Conservation (phyloP, 768 basidiomycete genomes). For the Mrakia frigida region DNA sequence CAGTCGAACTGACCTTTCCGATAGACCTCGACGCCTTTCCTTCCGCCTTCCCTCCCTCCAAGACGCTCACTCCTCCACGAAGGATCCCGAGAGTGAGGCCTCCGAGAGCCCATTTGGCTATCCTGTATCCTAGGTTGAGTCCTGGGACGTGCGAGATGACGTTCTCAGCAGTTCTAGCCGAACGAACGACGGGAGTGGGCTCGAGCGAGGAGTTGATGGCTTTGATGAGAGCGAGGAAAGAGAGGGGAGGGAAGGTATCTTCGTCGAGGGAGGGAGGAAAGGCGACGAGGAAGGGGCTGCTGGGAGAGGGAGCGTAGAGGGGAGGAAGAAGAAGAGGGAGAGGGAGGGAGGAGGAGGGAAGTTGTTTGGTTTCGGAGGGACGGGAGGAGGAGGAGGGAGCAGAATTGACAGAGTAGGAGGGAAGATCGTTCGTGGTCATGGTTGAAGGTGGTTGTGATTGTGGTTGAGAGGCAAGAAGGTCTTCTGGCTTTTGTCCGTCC, state of each 20-base stretch:
- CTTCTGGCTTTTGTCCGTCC: too few relatives aligned
- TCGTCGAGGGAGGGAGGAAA: background rate
- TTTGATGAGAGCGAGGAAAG: background rate
- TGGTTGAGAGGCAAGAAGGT: background rate
- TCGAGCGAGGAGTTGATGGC: background rate
- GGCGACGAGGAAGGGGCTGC: background rate
- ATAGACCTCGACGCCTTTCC: background rate
- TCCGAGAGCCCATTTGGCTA: background rate
- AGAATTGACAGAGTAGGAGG: background rate
- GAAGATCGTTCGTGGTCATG: background rate
- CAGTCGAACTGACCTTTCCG: background rate
- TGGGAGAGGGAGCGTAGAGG: background rate
- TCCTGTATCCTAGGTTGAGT: background rate
- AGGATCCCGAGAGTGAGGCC: background rate
- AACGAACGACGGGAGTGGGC: background rate
- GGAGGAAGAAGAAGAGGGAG: background rate
- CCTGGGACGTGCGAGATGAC: background rate
- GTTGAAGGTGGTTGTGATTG: background rate
- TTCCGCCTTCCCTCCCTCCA: background rate
- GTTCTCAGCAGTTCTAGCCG: background rate
- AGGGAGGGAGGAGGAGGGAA: background rate
- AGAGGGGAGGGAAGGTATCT: background rate
- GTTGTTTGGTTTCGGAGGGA: background rate
- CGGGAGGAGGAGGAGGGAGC: background rate
- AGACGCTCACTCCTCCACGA: background rate